Base-by-base conservation (phyloP, 2,329 filamentous ascomycete species). In the Ophiostoma pallidulum region DNA sequence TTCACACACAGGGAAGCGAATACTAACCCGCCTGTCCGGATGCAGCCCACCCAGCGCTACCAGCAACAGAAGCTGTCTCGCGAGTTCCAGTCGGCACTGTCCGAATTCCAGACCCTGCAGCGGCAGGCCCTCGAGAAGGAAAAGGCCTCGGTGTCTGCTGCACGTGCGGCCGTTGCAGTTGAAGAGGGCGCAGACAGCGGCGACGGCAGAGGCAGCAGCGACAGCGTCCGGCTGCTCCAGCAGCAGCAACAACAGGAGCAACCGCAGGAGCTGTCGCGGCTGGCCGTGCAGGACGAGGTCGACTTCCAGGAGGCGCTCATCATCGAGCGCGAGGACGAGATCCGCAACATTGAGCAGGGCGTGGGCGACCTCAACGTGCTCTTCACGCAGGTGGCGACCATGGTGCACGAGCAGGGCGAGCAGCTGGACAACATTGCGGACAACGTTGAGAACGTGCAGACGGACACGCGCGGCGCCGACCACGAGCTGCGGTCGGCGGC, bases 261-360 rank as follows among this genome's bases (percentile, higher is more conserved):
- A 60, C 75, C 84, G 56, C 78, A 91, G 58, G 82, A 92, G 57
- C 78, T 90, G 56, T 72, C 85, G 12, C 86, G 87, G 48, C 74
- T 97, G 8, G 92, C 90, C 1, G 78, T 87, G 24, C 92, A 98
- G 64, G 84, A 88, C 57, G 94, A 98, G 61, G 92, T 98, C 37
- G 91, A 98, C 62, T 98, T 96, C 69, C 92, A 98, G 62, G 92
- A 98, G 57, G 82, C 85, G 14, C 73, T 98, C 50, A 98, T 98
- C 61, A 83, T 94, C 52, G 91, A 98, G 72, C 89, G 94, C 46
- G 92, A 98, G 66, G 82, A 88, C 49, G 92, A 98, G 70, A 98
- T 98, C 56, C 83, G 90, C 53, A 94, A 94, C 62, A 98, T 98
- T 59, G 92, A 97, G 69, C 90, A 96, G 65, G 89, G 86, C 47